Evolutionary conservation across 2,329 filamentous ascomycete species (phyloP).

Genomic region (Aspergillus fischeri): DNA sequence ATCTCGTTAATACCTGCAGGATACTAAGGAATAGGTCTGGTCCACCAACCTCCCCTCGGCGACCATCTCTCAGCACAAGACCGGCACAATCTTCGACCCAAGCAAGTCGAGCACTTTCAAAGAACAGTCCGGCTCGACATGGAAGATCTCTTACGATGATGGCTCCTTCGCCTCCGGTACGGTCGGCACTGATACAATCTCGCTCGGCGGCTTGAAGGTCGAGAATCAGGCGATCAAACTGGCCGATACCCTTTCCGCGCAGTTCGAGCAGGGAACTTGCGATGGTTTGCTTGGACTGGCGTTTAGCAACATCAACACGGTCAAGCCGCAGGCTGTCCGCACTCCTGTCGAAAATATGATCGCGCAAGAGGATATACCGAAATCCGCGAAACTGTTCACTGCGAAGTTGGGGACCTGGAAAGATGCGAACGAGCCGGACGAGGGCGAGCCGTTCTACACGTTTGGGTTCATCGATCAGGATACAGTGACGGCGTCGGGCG

Average conservation of each 20-base stretch:
- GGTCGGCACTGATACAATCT: conserved; percentile 61
- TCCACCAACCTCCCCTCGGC: conserved; percentile 48
- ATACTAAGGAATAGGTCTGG: conserved; percentile 35
- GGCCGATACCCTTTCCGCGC: conserved; percentile 54
- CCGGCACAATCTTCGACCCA: conserved; percentile 51
- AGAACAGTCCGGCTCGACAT: conserved; percentile 46
- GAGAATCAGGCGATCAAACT: conserved; percentile 62
- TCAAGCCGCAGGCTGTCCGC: conserved; percentile 48
- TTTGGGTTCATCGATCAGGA: conserved; percentile 68
- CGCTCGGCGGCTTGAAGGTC: conserved; percentile 58
- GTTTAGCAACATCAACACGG: conserved; percentile 61
- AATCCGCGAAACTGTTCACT: conserved; percentile 58
- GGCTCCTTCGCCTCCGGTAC: conserved; percentile 61
- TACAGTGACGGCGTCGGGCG: conserved; percentile 51
- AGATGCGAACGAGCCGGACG: conserved; percentile 36
- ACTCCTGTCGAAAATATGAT: conserved; percentile 71
- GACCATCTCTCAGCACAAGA: conserved; percentile 23
- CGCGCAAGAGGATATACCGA: conserved; percentile 50
- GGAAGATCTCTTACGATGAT: conserved; percentile 67
- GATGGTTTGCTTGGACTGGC: conserved; percentile 67
- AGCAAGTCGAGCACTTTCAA: conserved; percentile 60
- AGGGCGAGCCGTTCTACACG: conserved; percentile 61
- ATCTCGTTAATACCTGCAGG: conserved; percentile 1
- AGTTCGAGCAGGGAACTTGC: conserved; percentile 54
- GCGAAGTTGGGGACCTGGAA: conserved; percentile 57